Conservation (phyloP, 345 rosid species). For the Gossypium longicalyx region DNA sequence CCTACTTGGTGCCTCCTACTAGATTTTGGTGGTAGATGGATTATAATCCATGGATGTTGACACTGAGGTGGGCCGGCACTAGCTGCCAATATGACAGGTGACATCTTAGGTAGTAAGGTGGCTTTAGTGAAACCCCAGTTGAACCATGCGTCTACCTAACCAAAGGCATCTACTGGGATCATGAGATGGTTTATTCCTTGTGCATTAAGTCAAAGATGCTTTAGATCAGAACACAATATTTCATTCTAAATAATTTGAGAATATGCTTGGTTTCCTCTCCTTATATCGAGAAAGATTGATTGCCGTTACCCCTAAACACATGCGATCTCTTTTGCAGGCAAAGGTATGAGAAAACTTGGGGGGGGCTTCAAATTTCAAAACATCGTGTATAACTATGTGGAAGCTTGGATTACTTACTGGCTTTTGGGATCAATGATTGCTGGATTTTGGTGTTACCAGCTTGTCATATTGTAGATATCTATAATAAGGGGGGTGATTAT, state of each 20-base stretch:
- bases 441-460: constrained; percentile 8
- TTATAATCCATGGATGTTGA: not conserved
- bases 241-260: not conserved
- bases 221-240: not conserved
- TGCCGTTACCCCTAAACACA: not conserved
- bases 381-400: not conserved
- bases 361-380: not conserved
- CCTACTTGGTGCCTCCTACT: constrained; percentile 1
- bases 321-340: constrained; percentile 11
- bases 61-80: not conserved
- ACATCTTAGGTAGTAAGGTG: constrained; percentile 5
- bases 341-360: not conserved
- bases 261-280: constrained; percentile 3
- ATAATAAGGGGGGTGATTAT: constrained; percentile 1
- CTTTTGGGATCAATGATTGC: constrained; percentile 1
- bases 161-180: not conserved
- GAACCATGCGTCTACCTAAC: constrained; percentile 8
- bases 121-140: not conserved
- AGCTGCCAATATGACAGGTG: not conserved
- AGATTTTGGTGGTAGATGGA: not conserved
- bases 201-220: constrained; percentile 4
- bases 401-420: not conserved
- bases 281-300: not conserved
- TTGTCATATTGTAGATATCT: constrained; percentile 14
- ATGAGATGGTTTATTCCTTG: not conserved